Conservation (phyloP, 2,329 filamentous ascomycete genomes). For the Helminthosporium solani region DNA sequence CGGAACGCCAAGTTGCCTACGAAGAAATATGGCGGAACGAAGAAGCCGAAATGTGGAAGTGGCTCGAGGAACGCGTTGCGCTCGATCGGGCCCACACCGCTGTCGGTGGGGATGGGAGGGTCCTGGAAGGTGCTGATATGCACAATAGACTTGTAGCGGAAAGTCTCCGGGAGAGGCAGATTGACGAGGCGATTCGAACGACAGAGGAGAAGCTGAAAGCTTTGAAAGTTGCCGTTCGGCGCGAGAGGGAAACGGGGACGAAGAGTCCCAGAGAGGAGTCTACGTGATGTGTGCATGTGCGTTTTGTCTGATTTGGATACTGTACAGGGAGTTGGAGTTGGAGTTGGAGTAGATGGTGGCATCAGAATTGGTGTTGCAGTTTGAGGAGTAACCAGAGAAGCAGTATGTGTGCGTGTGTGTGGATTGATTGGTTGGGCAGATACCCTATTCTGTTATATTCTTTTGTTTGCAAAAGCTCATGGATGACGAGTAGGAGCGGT, state of each 20-base stretch:
- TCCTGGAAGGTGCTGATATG: constrained; percentile 21
- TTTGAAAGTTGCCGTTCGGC: constrained; percentile 67
- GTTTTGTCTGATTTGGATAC: no score
- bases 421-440: no score
- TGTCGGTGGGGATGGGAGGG: constrained; percentile 13
- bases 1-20: constrained; percentile 77
- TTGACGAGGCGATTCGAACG: constrained; percentile 77
- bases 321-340: no score
- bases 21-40: constrained; percentile 90
- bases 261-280: constrained; percentile 23
- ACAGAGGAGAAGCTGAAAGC: constrained; percentile 82
- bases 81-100: constrained; percentile 56
- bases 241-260: constrained; percentile 21
- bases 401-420: no score
- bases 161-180: constrained; percentile 70
- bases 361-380: no score
- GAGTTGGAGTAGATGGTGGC: no score
- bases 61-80: constrained; percentile 84
- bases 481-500: no score
- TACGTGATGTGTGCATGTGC: no score
- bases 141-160: constrained; percentile 35
- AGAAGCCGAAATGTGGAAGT: constrained; percentile 88
- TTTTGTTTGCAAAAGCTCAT: no score
- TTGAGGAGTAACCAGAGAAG: no score
- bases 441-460: no score